A percentile compares a stretch with the other conserved stretches of the same genome.
Evolutionary conservation across 805 yeast genomes (phyloP).

Genomic region (Jamesozyma gamospora): DNA sequence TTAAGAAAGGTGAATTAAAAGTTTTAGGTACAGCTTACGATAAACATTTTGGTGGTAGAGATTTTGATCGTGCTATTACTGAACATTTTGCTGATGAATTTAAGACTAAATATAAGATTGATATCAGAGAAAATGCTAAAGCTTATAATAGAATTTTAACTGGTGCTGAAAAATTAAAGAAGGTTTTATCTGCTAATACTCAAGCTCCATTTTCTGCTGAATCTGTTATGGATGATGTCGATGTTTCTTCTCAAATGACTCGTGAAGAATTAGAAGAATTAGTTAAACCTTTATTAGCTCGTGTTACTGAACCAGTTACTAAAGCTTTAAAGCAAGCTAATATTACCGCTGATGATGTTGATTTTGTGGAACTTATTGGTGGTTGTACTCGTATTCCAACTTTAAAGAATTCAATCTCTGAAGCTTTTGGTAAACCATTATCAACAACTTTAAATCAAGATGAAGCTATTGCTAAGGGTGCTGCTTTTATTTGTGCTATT

Average conservation of each 20-base stretch:
- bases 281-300: conserved; percentile 69
- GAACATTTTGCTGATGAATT: conserved; percentile 91
- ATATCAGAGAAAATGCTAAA: conserved; percentile 83
- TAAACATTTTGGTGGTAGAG: conserved; percentile 97
- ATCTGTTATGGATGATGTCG: conserved; percentile 95
- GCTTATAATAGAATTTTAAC: conserved; percentile 87
- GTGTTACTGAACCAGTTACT: conserved; percentile 70
- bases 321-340: conserved; percentile 75
- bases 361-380: conserved; percentile 91
- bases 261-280: conserved; percentile 91
- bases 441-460: conserved; percentile 97
- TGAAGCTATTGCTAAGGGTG: conserved; percentile 98
- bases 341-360: conserved; percentile 61
- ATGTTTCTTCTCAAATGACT: conserved; percentile 77
- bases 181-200: conserved; percentile 91
- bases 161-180: conserved; percentile 89
- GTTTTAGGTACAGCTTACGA: conserved; percentile 86
- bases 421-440: conserved; percentile 73
- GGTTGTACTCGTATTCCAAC: conserved; percentile 98
- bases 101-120: conserved; percentile 85
- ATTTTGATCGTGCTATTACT: conserved; percentile 87
- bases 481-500: conserved; percentile 97
- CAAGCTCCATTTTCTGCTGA: conserved; percentile 92
- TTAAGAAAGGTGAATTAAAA: conserved; percentile 94
- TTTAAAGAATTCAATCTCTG: conserved; percentile 70